Conservation (phyloP, 805 yeast genomes). For the Saturnispora sanitii region DNA sequence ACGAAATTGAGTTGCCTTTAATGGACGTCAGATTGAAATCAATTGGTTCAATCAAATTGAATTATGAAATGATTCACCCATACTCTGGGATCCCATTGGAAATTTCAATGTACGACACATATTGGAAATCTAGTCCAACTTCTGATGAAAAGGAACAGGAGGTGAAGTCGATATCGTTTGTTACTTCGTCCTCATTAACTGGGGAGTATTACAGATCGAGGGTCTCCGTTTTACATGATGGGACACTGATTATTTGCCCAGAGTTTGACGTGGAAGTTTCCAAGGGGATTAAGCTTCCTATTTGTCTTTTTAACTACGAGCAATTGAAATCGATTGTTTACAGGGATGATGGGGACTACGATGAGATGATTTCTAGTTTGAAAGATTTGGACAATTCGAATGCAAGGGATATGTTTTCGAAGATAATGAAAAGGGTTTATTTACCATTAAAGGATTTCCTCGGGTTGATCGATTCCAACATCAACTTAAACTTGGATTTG, state of each 20-base stretch:
- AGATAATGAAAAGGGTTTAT: constrained; percentile 37
- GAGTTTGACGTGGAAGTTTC: constrained; percentile 40
- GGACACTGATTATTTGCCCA: constrained; percentile 79
- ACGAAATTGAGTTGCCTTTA: constrained; percentile 51
- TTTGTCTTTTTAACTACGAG: constrained; percentile 47
- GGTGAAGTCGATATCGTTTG: constrained; percentile 47
- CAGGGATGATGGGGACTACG: constrained; percentile 12
- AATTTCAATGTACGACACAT: constrained; percentile 86
- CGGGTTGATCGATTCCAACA: constrained; percentile 41
- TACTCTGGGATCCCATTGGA: constrained; percentile 76
- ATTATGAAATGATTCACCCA: constrained; percentile 81
- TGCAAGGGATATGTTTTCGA: constrained; percentile 30
- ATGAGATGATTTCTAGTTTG: constrained; percentile 14
- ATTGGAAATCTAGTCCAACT: constrained; percentile 84
- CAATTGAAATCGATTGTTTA: constrained; percentile 29
- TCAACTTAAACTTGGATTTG: constrained; percentile 66
- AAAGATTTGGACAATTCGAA: constrained; percentile 10
- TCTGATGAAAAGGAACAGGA: constrained; percentile 15
- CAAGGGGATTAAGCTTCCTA: constrained; percentile 43
- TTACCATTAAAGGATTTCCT: constrained; percentile 55
- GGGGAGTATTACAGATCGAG: constrained; percentile 69
- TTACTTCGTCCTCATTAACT: constrained; percentile 81
- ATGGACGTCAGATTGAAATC: constrained; percentile 73
- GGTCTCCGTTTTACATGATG: constrained; percentile 68
- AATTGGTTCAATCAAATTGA: constrained; percentile 71